Percentiles rank a stretch among this genome's conserved stretches.
phyloP scores from a whole-genome alignment of 352 stramenopile species.

The Globisporangium cederbergense region DNA sequence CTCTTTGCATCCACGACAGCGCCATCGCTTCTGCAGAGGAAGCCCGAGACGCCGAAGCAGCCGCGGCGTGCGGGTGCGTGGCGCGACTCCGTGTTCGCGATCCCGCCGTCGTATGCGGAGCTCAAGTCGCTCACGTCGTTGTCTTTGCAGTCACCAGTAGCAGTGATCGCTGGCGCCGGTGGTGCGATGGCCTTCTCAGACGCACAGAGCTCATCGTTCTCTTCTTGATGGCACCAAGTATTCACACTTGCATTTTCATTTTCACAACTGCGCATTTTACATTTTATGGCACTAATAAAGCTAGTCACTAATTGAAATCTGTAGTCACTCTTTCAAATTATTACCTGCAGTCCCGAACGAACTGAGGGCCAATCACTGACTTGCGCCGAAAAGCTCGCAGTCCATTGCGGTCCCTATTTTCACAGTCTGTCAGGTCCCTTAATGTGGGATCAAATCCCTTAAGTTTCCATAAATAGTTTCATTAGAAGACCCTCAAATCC shows the following conservation, averaged over 20 bases:
- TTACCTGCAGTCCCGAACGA: background rate
- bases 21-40: background rate
- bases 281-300: background rate
- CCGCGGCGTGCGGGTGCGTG: constrained; percentile 1
- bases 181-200: background rate
- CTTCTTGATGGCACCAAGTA: background rate
- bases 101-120: constrained; percentile 13
- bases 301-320: background rate
- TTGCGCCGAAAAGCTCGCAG: background rate
- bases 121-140: constrained; percentile 10
- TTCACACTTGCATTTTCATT: background rate
- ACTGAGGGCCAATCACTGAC: background rate
- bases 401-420: background rate
- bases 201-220: background rate
- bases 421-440: background rate
- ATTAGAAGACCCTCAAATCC: background rate
- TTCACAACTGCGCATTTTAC: background rate
- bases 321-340: background rate
- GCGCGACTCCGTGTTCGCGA: constrained; percentile 20
- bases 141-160: background rate
- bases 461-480: background rate
- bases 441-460: background rate
- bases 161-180: background rate
- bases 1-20: constrained; percentile 9
- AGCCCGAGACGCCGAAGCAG: constrained; percentile 9